Conservation (phyloP, 768 basidiomycete genomes). For the Mycena vitilis region DNA sequence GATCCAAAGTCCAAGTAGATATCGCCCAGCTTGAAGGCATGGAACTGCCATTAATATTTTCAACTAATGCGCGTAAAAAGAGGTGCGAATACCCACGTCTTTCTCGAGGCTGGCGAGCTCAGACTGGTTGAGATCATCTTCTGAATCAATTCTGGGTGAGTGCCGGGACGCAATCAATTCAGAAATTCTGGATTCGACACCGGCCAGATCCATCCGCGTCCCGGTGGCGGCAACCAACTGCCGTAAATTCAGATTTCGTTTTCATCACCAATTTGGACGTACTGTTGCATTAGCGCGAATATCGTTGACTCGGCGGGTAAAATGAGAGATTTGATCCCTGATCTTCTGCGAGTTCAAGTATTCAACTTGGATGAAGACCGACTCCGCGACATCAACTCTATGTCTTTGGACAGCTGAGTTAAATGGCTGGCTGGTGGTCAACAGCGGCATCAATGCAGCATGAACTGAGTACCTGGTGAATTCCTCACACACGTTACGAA, state of each 20-base stretch:
- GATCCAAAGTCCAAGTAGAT: conserved; percentile 12
- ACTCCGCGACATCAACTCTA: neutral
- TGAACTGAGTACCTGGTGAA: neutral
- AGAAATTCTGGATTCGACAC: neutral
- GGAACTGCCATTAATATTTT: neutral
- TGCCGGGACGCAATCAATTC: neutral
- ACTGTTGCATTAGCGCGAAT: neutral
- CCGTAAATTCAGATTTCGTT: neutral
- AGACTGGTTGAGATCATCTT: neutral
- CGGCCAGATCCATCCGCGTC: conserved; percentile 11
- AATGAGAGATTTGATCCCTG: neutral
- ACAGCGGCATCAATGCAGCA: neutral
- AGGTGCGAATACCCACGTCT: neutral
- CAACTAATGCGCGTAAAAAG: too few species aligned
- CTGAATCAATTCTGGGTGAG: neutral
- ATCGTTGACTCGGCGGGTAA: conserved; percentile 1
- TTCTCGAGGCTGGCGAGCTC: conserved; percentile 1
- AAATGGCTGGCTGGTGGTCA: neutral
- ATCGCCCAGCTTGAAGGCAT: conserved; percentile 11
- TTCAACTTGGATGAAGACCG: conserved; percentile 2
- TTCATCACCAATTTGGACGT: neutral
- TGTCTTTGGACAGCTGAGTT: neutral
- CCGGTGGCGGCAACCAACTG: conserved; percentile 15
- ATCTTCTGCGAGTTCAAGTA: neutral
- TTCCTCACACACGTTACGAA: neutral